Evolutionary conservation across 2,329 filamentous ascomycete species (phyloP), one percentile per base, ranked within the genome.

Genomic region (Colletotrichum sp.): DNA sequence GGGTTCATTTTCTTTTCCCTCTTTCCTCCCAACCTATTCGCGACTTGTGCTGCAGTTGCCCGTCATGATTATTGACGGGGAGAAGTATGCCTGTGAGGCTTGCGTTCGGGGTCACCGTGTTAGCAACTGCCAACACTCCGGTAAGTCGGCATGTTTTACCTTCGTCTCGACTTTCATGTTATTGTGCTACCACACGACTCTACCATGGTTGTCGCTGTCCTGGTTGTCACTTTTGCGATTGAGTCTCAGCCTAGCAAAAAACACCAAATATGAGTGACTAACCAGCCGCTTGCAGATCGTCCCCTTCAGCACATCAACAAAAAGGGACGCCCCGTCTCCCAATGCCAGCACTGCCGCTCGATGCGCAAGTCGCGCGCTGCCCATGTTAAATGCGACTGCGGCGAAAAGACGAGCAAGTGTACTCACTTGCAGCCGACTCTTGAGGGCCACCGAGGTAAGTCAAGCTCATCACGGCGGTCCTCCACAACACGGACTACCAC

Each of bases 41-140:
- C 59, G 55, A 65, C 24, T 73, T 59, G 73, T 43, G 65, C 55
- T 34, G 36, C 39, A 39, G 30, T 43, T 65, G 66, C 77, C 77
- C 82, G 86, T 81, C 77, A 96, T 96, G 94, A 90, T 96, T 85
- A 94, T 96, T 85, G 93, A 98, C 90, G 96, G 96, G 86, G 95
- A 98, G 89, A 99, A 99, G 90, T 99, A 92, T 89, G 96, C 96
- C 87, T 99, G 96, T 90, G 95, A 98, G 88, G 96, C 96, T 88
- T 99, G 97, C 88, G 96, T 99, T 85, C 94, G 97, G 87, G 97
- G 97, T 84, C 97, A 99, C 89, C 95, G 97, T 84, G 97, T 99
- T 84, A 99, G 96, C 93, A 98, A 97, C 85, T 99, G 97, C 90
- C 95, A 96, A 86, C 97, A 99, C 87, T 92, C 92, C 85, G 96